phyloP scores from a whole-genome alignment of 2,329 filamentous ascomycete species.

The Aspergillus novofumigatus region DNA sequence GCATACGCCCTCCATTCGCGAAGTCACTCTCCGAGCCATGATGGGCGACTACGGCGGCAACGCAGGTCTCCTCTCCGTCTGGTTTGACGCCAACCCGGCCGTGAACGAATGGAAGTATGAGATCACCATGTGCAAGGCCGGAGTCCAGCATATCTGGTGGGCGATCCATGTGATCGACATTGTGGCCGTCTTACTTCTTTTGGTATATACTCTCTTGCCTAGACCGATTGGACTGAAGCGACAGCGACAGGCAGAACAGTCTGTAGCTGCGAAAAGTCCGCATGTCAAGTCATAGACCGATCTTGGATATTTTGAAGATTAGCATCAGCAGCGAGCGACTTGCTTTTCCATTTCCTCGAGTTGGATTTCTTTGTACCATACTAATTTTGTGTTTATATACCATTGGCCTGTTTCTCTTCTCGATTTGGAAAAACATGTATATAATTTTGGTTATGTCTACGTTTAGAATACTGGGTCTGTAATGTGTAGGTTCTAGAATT shows the following conservation, averaged over 20 bases:
- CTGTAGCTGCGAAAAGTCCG: neutral
- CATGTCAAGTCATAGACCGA: neutral
- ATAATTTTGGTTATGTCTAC: neutral
- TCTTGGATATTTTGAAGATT: neutral
- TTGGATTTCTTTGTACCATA: neutral
- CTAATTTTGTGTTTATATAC: neutral
- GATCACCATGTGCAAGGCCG: slow-evolving; percentile 72
- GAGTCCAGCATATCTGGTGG: slow-evolving; percentile 94
- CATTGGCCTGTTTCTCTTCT: neutral
- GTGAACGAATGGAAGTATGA: slow-evolving; percentile 76
- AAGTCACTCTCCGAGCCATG: slow-evolving; percentile 95
- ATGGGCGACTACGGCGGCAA: slow-evolving; percentile 97
- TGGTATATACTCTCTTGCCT: slow-evolving; percentile 10
- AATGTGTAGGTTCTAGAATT: too few species aligned
- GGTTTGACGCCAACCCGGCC: slow-evolving; percentile 66
- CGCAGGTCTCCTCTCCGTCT: slow-evolving; percentile 79
- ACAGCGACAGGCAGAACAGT: neutral
- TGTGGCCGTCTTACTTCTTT: slow-evolving; percentile 36
- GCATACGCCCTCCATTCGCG: slow-evolving; percentile 55
- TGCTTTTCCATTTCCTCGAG: neutral
- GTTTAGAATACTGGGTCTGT: neutral
- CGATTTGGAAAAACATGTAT: neutral
- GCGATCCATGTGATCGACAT: slow-evolving; percentile 72
- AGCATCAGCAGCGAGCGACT: neutral
- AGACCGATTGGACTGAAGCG: neutral